Evolutionary conservation across 495 filamentous ascomycete species (phyloP).

Genomic region (Aspergillus bridgeri): DNA sequence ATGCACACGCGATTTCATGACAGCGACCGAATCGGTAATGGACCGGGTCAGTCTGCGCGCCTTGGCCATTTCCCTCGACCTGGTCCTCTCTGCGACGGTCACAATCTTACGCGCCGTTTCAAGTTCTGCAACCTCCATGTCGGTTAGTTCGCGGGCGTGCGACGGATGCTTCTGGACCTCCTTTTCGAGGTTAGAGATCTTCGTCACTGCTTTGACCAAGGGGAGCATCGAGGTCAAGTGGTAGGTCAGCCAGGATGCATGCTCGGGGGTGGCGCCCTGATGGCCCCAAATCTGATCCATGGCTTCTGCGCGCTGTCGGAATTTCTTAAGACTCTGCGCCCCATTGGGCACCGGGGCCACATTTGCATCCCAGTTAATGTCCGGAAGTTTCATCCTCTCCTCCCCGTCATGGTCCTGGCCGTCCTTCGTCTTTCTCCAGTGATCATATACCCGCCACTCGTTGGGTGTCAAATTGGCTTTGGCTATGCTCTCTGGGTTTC

Average conservation of each 20-base stretch:
- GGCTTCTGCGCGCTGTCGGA: constrained; percentile 23
- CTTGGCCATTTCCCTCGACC: constrained; percentile 21
- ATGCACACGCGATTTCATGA: constrained; percentile 16
- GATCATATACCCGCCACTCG: constrained; percentile 20
- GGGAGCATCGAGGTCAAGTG: constrained; percentile 15
- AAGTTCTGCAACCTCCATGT: constrained; percentile 22
- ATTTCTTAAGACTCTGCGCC: constrained; percentile 18
- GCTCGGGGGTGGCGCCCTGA: constrained; percentile 22
- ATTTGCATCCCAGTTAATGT: constrained; percentile 23
- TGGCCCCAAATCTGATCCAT: constrained; percentile 30
- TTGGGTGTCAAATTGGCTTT: constrained; percentile 18
- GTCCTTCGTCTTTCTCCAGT: constrained; percentile 17
- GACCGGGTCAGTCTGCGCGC: constrained; percentile 13
- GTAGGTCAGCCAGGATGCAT: constrained; percentile 28
- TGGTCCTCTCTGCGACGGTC: constrained; percentile 19
- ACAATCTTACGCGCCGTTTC: constrained; percentile 20
- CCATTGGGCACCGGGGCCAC: constrained; percentile 12
- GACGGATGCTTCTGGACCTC: constrained; percentile 11
- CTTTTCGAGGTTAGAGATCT: constrained; percentile 15
- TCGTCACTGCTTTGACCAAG: constrained; percentile 25
- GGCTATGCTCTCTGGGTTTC: constrained; percentile 18
- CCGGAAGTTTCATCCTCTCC: constrained; percentile 4
- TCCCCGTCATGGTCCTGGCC: not conserved
- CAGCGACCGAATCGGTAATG: constrained; percentile 14
- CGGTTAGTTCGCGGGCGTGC: constrained; percentile 10